phyloP scores from a whole-genome alignment of 257 asterid species.

The Schizonepeta tenuifolia region DNA sequence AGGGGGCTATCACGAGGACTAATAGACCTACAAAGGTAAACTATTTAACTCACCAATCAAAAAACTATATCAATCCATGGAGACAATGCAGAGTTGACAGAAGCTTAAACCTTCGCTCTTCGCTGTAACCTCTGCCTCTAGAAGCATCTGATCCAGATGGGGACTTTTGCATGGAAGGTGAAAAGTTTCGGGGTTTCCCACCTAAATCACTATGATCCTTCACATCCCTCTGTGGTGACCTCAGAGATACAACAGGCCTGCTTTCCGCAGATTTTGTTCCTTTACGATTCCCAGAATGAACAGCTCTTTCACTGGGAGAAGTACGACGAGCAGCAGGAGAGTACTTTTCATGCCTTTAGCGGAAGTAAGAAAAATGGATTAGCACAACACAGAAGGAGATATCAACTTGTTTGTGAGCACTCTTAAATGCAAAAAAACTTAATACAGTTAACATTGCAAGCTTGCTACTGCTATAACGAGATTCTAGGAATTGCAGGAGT shows the following conservation, averaged over 20 bases:
- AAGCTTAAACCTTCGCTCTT: constrained; percentile 50
- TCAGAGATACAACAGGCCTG: constrained; percentile 50
- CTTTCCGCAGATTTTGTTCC: constrained; percentile 44
- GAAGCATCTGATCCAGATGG: constrained; percentile 58
- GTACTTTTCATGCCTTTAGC: constrained; percentile 53
- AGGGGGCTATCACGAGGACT: constrained; percentile 48
- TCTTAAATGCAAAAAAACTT: constrained; percentile 26
- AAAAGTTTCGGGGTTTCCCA: constrained; percentile 40
- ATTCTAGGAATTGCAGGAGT: constrained; percentile 18
- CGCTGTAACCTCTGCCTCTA: constrained; percentile 46
- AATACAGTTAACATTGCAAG: neutral
- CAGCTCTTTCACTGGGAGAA: constrained; percentile 48
- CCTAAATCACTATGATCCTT: constrained; percentile 46
- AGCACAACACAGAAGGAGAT: constrained; percentile 6
- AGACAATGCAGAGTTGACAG: constrained; percentile 21
- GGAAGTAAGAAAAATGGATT: constrained; percentile 24
- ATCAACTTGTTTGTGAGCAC: constrained; percentile 18
- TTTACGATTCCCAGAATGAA: constrained; percentile 36
- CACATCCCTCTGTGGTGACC: constrained; percentile 68
- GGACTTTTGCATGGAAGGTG: constrained; percentile 48
- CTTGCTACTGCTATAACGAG: constrained; percentile 22
- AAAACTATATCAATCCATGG: constrained; percentile 20
- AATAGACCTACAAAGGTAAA: constrained; percentile 49
- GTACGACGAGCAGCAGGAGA: constrained; percentile 62
- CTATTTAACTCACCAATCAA: constrained; percentile 14